phyloP scores from a whole-genome alignment of 768 basidiomycete species.

The Termitomyces sp. region DNA sequence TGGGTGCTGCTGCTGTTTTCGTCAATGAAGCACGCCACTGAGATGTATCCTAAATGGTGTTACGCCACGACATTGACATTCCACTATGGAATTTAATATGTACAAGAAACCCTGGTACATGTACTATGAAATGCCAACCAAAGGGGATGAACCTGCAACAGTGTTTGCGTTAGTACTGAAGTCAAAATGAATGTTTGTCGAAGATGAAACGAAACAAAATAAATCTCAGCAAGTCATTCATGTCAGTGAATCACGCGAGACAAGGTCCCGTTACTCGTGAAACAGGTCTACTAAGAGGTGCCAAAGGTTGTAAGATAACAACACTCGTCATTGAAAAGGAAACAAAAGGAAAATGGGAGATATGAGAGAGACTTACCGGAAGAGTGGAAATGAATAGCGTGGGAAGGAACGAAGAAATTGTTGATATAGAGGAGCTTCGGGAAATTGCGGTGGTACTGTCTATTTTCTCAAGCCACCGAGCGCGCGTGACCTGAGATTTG shows the following conservation, averaged over 20 bases:
- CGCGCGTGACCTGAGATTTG: slow-evolving; percentile 9
- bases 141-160: not conserved
- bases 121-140: not conserved
- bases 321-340: slow-evolving; percentile 71
- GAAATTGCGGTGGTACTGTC: slow-evolving; percentile 24
- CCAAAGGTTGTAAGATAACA: slow-evolving; percentile 70
- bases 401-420: not conserved
- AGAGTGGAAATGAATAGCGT: not conserved
- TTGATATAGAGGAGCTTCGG: slow-evolving; percentile 17
- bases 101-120: not conserved
- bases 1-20: slow-evolving; percentile 83
- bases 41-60: not conserved
- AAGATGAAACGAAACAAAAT: slow-evolving; percentile 29
- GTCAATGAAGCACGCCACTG: slow-evolving; percentile 56
- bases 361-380: slow-evolving; percentile 9
- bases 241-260: slow-evolving; percentile 68
- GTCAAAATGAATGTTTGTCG: not conserved
- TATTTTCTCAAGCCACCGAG: slow-evolving; percentile 25
- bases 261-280: slow-evolving; percentile 27
- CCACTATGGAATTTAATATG: not conserved
- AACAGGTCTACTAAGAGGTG: slow-evolving; percentile 91
- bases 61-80: not conserved
- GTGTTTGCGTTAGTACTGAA: slow-evolving; percentile 1
- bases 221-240: slow-evolving; percentile 80
- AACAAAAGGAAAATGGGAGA: slow-evolving; percentile 8